Base-by-base conservation (phyloP, 2,329 filamentous ascomycete species). In the Samsoniella hepiali region DNA sequence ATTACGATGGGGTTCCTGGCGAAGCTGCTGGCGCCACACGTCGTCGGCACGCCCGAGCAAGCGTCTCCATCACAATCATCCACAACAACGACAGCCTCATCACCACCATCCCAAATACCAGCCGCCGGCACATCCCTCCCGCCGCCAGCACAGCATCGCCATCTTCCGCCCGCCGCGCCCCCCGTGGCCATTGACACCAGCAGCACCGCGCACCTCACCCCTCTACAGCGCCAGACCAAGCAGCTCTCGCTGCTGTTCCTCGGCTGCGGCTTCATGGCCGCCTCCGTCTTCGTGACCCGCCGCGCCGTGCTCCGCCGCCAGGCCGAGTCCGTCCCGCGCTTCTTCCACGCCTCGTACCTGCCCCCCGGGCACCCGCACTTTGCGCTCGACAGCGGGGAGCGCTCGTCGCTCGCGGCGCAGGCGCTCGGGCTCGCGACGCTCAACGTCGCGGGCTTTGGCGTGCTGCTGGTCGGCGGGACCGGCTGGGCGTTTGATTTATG, bases 391-490 rank as follows among this genome's bases (percentile, higher is more conserved):
- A 65, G 68, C 8, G 67, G 66, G n/a, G 73, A 75, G 58, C 69
- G 72, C 44, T 65, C 74, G 58, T 73, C 90, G 45, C 88, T 97
- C 67, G 94, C 94, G 1, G 77, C 90, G 40, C 90, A 96, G 75
- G 94, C 94, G 0, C 80, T 99, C 29, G 90, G 88, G 56, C 80
- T 97, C 42, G 95, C 94, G 0, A 97, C 93, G 0, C 82, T 97
- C 69, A 97, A 97, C 70, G 91, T 95, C 13, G 71, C 88, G 38
- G 90, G 88, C 69, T 84, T 95, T 57, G 88, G 83, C 1, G 86
- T 97, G 74, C 86, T 96, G 82, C 77, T 84, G 9, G 82, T 85
- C 0, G 95, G 94, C 3, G 92, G 89, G 0, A 75, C 88, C 11
- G 80, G 91, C 66, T 96, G 89, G 82, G 88, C 86, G 1, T 85